phyloP scores from a whole-genome alignment of 2,329 filamentous ascomycete genomes.

The Monilinia fructicola region DNA sequence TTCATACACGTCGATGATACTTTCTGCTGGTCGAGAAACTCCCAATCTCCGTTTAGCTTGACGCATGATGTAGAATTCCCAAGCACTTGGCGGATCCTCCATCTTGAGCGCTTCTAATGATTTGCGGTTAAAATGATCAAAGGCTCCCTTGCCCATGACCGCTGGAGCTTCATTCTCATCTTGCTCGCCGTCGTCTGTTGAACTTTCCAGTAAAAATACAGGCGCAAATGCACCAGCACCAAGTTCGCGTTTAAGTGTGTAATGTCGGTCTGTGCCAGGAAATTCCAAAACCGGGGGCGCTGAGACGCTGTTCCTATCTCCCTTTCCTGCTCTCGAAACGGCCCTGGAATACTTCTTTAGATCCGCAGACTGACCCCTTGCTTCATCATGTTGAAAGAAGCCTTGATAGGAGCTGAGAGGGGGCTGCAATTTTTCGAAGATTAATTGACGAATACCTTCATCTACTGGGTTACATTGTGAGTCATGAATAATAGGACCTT shows the following conservation, averaged over 20 bases:
- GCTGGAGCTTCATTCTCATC: constrained; percentile 48
- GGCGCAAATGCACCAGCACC: constrained; percentile 93
- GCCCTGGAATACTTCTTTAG: constrained; percentile 80
- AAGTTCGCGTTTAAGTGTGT: constrained; percentile 79
- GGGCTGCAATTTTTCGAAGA: constrained; percentile 72
- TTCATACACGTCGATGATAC: constrained; percentile 80
- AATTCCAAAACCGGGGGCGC: constrained; percentile 68
- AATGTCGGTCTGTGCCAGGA: constrained; percentile 62
- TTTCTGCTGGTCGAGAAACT: constrained; percentile 70
- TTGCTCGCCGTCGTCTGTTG: constrained; percentile 50
- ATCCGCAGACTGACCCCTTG: constrained; percentile 66
- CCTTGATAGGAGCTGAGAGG: constrained; percentile 72
- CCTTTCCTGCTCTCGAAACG: constrained; percentile 45
- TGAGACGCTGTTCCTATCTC: constrained; percentile 59
- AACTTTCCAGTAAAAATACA: constrained; percentile 86
- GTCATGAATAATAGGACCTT: constrained; percentile 77
- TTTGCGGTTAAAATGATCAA: constrained; percentile 51
- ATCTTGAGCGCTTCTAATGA: constrained; percentile 88
- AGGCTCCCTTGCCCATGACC: constrained; percentile 62
- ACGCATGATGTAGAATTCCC: constrained; percentile 97
- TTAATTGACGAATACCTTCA: constrained; percentile 68
- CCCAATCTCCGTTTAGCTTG: constrained; percentile 75
- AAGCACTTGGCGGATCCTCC: constrained; percentile 82
- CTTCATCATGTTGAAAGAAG: constrained; percentile 70
- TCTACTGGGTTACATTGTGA: constrained; percentile 86